phyloP scores from a whole-genome alignment of 164 flowering plant genomes.

The Berberis thunbergii region DNA sequence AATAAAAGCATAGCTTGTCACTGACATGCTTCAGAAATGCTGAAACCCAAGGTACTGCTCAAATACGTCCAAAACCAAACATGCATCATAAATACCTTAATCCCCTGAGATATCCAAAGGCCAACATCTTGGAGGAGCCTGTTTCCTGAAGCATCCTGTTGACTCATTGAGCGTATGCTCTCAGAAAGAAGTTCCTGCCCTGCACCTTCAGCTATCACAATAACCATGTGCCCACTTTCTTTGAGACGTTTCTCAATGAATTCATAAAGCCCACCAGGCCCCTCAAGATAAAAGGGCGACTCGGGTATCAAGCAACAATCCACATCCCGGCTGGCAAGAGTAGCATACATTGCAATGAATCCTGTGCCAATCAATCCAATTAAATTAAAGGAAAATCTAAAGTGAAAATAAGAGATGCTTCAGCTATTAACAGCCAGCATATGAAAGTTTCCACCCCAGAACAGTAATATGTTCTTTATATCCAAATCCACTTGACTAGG shows the following conservation, averaged over 20 bases:
- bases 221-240: slow-evolving; percentile 89
- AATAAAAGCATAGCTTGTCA: not conserved
- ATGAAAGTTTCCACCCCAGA: no score
- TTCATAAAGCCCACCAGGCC: slow-evolving; percentile 89
- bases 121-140: slow-evolving; percentile 83
- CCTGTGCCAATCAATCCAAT: slow-evolving; percentile 45
- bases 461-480: no score
- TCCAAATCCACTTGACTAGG: no score
- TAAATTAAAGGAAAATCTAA: not conserved
- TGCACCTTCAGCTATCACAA: slow-evolving; percentile 96
- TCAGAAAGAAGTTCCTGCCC: slow-evolving; percentile 75
- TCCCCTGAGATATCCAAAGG: slow-evolving; percentile 72
- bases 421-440: no score
- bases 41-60: not conserved
- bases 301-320: slow-evolving; percentile 99
- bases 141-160: slow-evolving; percentile 84
- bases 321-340: slow-evolving; percentile 97
- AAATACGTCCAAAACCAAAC: not conserved
- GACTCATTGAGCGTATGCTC: slow-evolving; percentile 25
- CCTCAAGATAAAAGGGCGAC: slow-evolving; percentile 87
- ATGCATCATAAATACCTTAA: slow-evolving; percentile 40
- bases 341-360: slow-evolving; percentile 94
- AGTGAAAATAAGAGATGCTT: not conserved
- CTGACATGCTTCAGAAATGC: not conserved
- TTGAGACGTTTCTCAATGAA: slow-evolving; percentile 67